A percentile compares a stretch with the other conserved stretches of the same genome.
phyloP scores from a whole-genome alignment of 176 grass and related monocot species.

The Secale cereale region DNA sequence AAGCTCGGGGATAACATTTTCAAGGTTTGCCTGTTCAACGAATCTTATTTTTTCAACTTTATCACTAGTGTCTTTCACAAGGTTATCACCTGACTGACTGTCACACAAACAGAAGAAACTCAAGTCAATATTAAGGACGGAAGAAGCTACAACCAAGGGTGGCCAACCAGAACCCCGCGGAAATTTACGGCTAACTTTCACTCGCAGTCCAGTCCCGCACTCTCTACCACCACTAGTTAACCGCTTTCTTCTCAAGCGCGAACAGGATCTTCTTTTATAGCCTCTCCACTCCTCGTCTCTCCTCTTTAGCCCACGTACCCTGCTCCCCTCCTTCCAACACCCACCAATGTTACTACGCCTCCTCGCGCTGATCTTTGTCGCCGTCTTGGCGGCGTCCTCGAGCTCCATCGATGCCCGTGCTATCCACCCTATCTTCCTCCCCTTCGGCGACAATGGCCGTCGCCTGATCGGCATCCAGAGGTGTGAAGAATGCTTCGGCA shows the following conservation, averaged over 20 bases:
- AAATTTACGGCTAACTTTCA: slow-evolving; percentile 31
- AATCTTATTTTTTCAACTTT: no score
- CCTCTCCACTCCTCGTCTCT: not conserved
- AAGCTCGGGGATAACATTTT: no score
- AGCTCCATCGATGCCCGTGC: slow-evolving; percentile 16
- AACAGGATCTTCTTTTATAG: not conserved
- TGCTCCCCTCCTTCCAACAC: not conserved
- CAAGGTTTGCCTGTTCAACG: no score
- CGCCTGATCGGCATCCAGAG: not conserved
- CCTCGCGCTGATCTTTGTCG: slow-evolving; percentile 1
- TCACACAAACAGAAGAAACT: not conserved
- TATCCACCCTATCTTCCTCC: slow-evolving; percentile 19
- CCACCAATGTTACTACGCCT: slow-evolving; percentile 32
- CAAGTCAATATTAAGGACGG: not conserved
- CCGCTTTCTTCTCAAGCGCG: slow-evolving; percentile 3
- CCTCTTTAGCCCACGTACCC: not conserved
- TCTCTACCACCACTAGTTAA: slow-evolving; percentile 20
- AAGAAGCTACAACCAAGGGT: slow-evolving; percentile 37
- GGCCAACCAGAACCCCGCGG: slow-evolving; percentile 9
- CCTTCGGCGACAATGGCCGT: slow-evolving; percentile 8
- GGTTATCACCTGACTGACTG: not conserved
- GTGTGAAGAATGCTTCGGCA: not conserved
- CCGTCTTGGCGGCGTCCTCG: slow-evolving; percentile 24
- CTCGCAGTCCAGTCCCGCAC: not conserved
- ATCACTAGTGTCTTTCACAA: no score